Base-by-base conservation (phyloP, 495 filamentous ascomycete genomes). In the Thozetella sp. region DNA sequence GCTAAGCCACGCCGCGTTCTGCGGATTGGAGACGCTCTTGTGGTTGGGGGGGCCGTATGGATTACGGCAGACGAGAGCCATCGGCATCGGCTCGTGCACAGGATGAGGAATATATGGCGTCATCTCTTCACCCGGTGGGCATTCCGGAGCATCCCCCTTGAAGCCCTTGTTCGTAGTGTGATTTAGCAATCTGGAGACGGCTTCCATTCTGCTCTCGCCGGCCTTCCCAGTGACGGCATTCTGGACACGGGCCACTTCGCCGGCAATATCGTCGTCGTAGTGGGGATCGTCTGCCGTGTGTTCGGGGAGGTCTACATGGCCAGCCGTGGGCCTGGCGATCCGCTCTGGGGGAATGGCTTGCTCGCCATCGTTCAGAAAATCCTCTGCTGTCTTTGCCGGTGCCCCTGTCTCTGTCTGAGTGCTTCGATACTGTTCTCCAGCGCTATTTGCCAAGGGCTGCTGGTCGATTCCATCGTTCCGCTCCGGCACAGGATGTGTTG, bases 1-100 rank as follows among this genome's bases (percentile, higher is more conserved):
- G 0, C 88, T 87, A 6, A 93, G 75, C 80, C 86, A 93, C 11
- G 81, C 84, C 51, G 83, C 83, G 63, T 93, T 91, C 70, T 93
- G 90, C 0, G 90, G 90, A 2, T 83, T 86, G 51, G 79, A 72
- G 34, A 86, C 68, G 57, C 80, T 84, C 24, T 71, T 72, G 57
- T 88, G 83, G 59, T 84, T 86, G 12, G 84, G 85, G 4, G 79
- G 65, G 22, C 89, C 89, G 65, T 85, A 87, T 0, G 90, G 88
- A 30, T 80, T 74, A 22, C 90, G 84, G 67, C 83, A 87, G 4
- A 92, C 88, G 10, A 93, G 65, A 3, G 90, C 90, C 62, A 93
- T 92, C 3, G 90, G 86, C 43, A 90, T 80, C 2, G 85, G 80
- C 13, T 82, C 72, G 54, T 83, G 83, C 0, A 71, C 66, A 2